Conservation (phyloP, 192 early-diverging fungal species). For the Backusella macrospora region DNA sequence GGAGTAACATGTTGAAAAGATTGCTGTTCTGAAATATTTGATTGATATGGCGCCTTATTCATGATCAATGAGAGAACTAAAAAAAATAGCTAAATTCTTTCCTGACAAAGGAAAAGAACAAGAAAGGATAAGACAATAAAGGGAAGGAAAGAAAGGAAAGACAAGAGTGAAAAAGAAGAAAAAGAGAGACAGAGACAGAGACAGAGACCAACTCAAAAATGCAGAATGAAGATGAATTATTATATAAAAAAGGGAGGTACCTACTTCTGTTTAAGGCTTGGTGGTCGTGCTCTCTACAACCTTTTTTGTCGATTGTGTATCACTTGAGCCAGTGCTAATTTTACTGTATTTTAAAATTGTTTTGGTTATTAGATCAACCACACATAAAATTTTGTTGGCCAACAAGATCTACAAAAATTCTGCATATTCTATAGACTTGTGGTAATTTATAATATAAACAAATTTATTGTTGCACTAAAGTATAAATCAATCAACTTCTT, state of each 20-base stretch:
- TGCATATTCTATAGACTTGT: too few species aligned
- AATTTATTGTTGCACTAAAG: too few species aligned
- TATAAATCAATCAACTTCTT: too few species aligned
- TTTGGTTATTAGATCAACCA: background rate
- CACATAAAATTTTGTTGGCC: too few species aligned
- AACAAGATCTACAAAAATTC: too few species aligned
- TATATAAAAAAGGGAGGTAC: conserved; percentile 8
- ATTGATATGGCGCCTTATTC: background rate
- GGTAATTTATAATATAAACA: too few species aligned
- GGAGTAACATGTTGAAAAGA: conserved; percentile 27
- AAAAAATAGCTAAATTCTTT: background rate
- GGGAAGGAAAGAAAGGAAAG: background rate
- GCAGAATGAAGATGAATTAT: conserved; percentile 11
- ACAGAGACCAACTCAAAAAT: conserved; percentile 9
- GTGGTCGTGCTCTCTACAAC: background rate
- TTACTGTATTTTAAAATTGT: conserved; percentile 3
- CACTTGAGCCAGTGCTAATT: background rate
- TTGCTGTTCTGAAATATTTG: background rate
- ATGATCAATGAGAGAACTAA: background rate
- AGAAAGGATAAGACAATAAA: background rate
- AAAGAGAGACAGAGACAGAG: background rate
- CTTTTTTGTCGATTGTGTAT: conserved; percentile 16
- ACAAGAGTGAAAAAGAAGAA: background rate
- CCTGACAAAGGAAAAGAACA: background rate
- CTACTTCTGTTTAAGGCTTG: conserved; percentile 12